These are phyloP conservation scores for Lathyrus tuberosus DNA, from an alignment of 306 rosid genomes.

Conservation along the genomic window DNA sequence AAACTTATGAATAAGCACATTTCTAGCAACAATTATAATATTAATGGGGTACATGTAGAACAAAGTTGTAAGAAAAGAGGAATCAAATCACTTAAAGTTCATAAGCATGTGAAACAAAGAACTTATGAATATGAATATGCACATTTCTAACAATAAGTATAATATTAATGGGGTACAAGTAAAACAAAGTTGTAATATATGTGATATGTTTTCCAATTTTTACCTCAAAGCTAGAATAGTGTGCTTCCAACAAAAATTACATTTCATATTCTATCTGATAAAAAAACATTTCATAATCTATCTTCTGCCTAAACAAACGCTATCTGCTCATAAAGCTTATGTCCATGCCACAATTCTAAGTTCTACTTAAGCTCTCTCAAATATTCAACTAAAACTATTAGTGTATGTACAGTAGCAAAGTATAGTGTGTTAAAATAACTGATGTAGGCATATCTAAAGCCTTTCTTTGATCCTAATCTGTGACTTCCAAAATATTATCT, in stretches of 20 bases:
- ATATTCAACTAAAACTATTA: neutral
- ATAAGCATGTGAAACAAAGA: slow-evolving; percentile 10
- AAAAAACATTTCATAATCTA: neutral
- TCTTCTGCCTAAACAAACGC: slow-evolving; percentile 3
- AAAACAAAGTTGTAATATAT: slow-evolving; percentile 10
- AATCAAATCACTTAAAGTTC: slow-evolving; percentile 17
- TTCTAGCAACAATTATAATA: neutral
- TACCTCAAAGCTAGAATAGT: slow-evolving; percentile 4
- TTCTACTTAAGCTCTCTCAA: neutral
- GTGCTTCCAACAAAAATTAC: neutral
- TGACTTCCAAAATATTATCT: neutral
- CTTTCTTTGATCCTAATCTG: neutral
- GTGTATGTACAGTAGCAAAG: neutral
- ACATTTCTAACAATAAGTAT: slow-evolving; percentile 1
- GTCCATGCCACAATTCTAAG: neutral
- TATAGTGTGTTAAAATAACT: slow-evolving; percentile 1
- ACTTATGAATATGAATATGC: slow-evolving; percentile 7
- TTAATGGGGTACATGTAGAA: slow-evolving; percentile 24
- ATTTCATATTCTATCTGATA: neutral
- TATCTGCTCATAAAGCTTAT: neutral
- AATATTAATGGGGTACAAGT: slow-evolving; percentile 15
- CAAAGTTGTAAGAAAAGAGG: slow-evolving; percentile 21
- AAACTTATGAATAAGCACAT: slow-evolving; percentile 16
- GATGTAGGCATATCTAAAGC: neutral
- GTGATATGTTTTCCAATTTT: neutral